A percentile compares a stretch with the other conserved stretches of the same genome.
Evolutionary conservation across 176 grass and related monocot genomes (phyloP).

Genomic region (Panicum miliaceum): DNA sequence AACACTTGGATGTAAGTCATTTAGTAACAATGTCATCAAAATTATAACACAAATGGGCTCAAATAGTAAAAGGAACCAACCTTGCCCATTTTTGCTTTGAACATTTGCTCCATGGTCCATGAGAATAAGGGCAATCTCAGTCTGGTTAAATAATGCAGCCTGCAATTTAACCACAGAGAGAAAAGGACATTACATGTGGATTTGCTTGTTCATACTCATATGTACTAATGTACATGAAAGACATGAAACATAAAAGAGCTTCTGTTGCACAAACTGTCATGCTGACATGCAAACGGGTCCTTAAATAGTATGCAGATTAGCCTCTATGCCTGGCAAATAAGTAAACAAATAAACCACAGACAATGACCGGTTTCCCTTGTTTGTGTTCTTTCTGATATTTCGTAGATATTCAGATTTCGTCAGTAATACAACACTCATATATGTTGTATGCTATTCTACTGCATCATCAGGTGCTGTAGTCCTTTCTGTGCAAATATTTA

Average conservation of each 20-base stretch:
- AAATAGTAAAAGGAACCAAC: slow-evolving; percentile 13
- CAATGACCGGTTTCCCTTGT: neutral
- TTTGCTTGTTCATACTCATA: neutral
- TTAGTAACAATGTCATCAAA: neutral
- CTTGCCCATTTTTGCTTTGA: slow-evolving; percentile 95
- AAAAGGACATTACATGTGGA: slow-evolving; percentile 25
- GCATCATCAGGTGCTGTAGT: neutral
- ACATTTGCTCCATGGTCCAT: slow-evolving; percentile 88
- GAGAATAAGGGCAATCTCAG: slow-evolving; percentile 91
- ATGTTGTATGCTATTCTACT: slow-evolving; percentile 1
- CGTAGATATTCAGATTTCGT: neutral
- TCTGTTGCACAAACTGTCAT: slow-evolving; percentile 21
- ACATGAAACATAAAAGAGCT: slow-evolving; percentile 4
- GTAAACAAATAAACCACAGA: slow-evolving; percentile 27
- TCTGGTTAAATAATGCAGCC: slow-evolving; percentile 99
- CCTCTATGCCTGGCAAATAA: slow-evolving; percentile 1
- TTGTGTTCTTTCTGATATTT: neutral
- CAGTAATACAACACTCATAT: neutral
- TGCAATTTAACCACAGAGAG: slow-evolving; percentile 47
- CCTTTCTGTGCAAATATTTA: neutral
- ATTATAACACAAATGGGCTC: neutral
- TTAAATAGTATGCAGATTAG: neutral
- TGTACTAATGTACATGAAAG: neutral
- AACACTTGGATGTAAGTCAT: neutral
- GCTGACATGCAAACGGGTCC: slow-evolving; percentile 1